Conservation (phyloP, 768 basidiomycete species). For the Pleurotus pulmonarius region DNA sequence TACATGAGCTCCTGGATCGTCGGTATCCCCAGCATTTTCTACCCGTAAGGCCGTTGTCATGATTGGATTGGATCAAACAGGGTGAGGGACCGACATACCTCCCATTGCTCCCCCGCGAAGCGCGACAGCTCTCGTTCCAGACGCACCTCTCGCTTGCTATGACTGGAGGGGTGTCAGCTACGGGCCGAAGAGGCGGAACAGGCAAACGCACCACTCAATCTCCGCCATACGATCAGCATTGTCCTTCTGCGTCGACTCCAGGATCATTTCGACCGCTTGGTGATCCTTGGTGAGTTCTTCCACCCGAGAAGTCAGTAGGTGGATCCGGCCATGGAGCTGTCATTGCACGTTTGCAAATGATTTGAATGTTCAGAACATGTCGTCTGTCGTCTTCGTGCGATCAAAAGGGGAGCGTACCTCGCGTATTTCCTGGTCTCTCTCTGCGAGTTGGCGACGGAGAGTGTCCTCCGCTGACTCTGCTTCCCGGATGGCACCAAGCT, state of each 20-base stretch:
- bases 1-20: slow-evolving; percentile 4
- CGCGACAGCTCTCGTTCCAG: slow-evolving; percentile 70
- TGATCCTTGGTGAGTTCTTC: slow-evolving; percentile 70
- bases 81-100: slow-evolving; percentile 45
- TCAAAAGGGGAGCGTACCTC: slow-evolving; percentile 36
- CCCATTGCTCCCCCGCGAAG: slow-evolving; percentile 80
- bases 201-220: slow-evolving; percentile 54
- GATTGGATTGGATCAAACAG: too few species aligned
- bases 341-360: not conserved
- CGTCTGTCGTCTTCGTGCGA: not conserved
- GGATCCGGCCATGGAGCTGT: slow-evolving; percentile 62
- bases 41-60: too few species aligned
- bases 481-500: slow-evolving; percentile 59
- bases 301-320: slow-evolving; percentile 63
- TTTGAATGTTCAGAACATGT: not conserved
- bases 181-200: not conserved
- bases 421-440: slow-evolving; percentile 69
- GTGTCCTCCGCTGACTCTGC: slow-evolving; percentile 53
- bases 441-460: slow-evolving; percentile 59
- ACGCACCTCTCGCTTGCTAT: slow-evolving; percentile 67
- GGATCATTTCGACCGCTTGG: slow-evolving; percentile 68
- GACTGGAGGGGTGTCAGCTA: slow-evolving; percentile 30
- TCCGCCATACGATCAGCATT: slow-evolving; percentile 85
- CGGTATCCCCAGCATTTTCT: slow-evolving; percentile 7
- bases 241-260: slow-evolving; percentile 80